Conservation (phyloP, 345 rosid species). For the Rubroshorea leprosula region DNA sequence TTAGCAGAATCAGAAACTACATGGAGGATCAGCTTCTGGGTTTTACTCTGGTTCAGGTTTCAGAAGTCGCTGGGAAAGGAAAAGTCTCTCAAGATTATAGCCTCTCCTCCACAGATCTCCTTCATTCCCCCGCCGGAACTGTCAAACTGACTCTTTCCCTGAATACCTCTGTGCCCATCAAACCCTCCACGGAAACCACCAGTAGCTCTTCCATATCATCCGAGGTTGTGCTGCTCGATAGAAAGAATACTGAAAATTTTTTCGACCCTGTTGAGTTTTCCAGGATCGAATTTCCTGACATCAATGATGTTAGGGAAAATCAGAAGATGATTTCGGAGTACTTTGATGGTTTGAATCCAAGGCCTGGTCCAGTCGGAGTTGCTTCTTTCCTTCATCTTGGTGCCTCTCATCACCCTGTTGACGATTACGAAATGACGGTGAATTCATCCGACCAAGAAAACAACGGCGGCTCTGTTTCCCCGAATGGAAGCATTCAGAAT, state of each 20-base stretch:
- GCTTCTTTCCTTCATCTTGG: constrained; percentile 78
- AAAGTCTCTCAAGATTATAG: constrained; percentile 60
- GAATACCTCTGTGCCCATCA: constrained; percentile 30
- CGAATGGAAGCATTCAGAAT: constrained; percentile 36
- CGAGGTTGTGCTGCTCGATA: constrained; percentile 73
- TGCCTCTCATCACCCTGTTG: constrained; percentile 33
- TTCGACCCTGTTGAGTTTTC: constrained; percentile 69
- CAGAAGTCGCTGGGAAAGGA: constrained; percentile 64
- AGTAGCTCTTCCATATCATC: constrained; percentile 65
- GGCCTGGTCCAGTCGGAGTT: constrained; percentile 18
- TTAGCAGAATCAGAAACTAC: constrained; percentile 71
- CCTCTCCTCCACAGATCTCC: constrained; percentile 90
- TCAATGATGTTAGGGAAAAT: constrained; percentile 56
- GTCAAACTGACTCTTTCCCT: constrained; percentile 59
- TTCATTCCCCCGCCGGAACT: constrained; percentile 93
- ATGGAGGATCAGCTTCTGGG: constrained; percentile 98
- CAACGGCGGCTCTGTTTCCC: constrained; percentile 23
- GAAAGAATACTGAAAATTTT: constrained; percentile 38
- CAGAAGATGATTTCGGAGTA: constrained; percentile 78
- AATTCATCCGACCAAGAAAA: constrained; percentile 37
- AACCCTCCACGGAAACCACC: constrained; percentile 15
- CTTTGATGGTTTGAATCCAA: constrained; percentile 43
- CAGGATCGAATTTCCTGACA: constrained; percentile 85
- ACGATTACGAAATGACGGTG: constrained; percentile 49
- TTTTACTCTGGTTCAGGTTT: constrained; percentile 66